A percentile compares a stretch with the other conserved stretches of the same genome.
Evolutionary conservation across 768 basidiomycete genomes (phyloP).

Genomic region (Mycena galericulata): DNA sequence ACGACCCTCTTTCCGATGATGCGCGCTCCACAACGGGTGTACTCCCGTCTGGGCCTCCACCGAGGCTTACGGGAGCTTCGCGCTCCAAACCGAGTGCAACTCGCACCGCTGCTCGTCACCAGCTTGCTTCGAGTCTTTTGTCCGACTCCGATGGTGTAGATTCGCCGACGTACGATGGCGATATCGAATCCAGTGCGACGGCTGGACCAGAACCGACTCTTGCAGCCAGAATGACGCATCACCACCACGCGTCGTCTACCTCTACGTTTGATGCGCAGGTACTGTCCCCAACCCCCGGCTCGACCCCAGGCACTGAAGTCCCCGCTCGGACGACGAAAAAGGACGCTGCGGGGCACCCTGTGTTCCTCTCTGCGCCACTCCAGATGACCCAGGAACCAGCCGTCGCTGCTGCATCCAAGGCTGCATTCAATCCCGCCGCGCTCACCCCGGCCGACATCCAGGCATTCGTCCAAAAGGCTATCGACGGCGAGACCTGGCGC

Average conservation of each 20-base stretch:
- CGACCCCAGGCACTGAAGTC: constrained; percentile 11
- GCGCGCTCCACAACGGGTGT: constrained; percentile 12
- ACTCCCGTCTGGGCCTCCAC: constrained; percentile 1
- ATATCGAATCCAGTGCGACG: constrained; percentile 84
- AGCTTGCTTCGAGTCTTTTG: constrained; percentile 65
- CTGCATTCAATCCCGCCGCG: constrained; percentile 71
- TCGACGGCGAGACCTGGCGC: constrained; percentile 74
- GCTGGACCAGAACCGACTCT: constrained; percentile 59
- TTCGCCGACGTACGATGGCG: constrained; percentile 92
- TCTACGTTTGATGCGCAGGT: constrained; percentile 65
- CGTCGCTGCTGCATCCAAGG: constrained; percentile 50
- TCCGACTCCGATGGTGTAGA: constrained; percentile 83
- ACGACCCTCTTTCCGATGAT: constrained; percentile 88
- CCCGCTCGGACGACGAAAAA: constrained; percentile 17
- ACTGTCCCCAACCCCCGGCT: constrained; percentile 6
- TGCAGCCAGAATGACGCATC: constrained; percentile 36
- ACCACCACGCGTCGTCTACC: constrained; percentile 58
- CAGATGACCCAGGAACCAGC: constrained; percentile 50
- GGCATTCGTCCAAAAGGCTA: constrained; percentile 78
- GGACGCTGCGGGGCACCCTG: constrained; percentile 22
- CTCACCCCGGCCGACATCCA: constrained; percentile 85
- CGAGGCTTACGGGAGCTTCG: constrained; percentile 20
- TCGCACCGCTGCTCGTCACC: constrained; percentile 52
- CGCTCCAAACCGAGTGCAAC: constrained; percentile 47
- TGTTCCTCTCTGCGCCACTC: constrained; percentile 24